phyloP scores from a whole-genome alignment of 2,329 filamentous ascomycete species.

The Alternaria sp. region DNA sequence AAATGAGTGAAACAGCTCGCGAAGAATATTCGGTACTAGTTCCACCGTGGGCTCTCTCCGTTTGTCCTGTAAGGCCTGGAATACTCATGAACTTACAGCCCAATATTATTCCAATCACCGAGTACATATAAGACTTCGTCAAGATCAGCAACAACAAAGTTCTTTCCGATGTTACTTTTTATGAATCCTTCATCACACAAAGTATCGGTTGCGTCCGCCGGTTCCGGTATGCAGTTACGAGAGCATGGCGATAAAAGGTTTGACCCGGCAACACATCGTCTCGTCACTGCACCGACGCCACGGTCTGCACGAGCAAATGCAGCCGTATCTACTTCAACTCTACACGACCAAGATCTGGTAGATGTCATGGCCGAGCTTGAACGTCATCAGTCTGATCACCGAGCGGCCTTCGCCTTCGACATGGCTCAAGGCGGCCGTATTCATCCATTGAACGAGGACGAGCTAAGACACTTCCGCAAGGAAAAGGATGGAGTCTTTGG shows the following conservation, averaged over 20 bases:
- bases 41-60: neutral
- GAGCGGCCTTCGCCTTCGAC: neutral
- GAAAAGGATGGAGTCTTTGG: neutral
- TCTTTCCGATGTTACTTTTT: neutral
- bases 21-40: neutral
- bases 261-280: neutral
- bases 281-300: neutral
- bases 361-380: conserved; percentile 19
- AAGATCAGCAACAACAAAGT: neutral
- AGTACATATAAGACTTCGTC: neutral
- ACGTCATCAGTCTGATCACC: conserved; percentile 2
- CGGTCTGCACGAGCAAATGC: too few species aligned
- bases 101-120: neutral
- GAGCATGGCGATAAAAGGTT: neutral
- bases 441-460: conserved; percentile 11
- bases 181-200: neutral
- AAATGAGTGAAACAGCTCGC: neutral
- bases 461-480: conserved; percentile 5
- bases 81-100: neutral
- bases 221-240: neutral
- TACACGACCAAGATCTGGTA: conserved; percentile 14
- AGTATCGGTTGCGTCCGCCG: neutral
- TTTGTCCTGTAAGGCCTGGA: neutral
- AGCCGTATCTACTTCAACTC: neutral
- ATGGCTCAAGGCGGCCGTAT: conserved; percentile 1